These are phyloP conservation scores for Coemansia reversa DNA, from an alignment of 192 early-diverging fungal species.

Conservation along the genomic window DNA sequence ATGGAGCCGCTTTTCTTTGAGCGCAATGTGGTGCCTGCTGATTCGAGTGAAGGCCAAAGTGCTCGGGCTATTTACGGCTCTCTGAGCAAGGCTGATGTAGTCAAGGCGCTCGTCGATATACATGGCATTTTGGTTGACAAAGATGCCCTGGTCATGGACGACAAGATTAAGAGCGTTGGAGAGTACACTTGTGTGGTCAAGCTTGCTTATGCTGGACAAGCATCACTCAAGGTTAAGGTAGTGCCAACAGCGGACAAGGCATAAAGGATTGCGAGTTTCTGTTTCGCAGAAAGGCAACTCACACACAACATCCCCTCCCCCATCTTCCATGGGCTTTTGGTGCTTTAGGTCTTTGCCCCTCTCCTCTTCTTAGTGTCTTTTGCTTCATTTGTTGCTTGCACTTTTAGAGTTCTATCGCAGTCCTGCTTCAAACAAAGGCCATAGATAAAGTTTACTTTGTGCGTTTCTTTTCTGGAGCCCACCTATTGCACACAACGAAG, in stretches of 20 bases:
- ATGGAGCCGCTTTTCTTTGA: conserved; percentile 43
- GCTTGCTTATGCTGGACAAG: conserved; percentile 48
- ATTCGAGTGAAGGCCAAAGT: conserved; percentile 3
- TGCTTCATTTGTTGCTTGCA: not conserved
- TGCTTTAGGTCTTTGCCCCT: too few species aligned
- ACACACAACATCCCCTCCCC: too few species aligned
- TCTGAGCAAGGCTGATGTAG: conserved; percentile 40
- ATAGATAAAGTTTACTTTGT: not conserved
- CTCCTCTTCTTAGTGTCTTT: not conserved
- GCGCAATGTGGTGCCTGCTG: conserved; percentile 27
- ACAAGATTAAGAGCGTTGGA: conserved; percentile 52
- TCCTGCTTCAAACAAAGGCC: not conserved
- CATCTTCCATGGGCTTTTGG: too few species aligned
- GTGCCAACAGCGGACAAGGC: conserved; percentile 9
- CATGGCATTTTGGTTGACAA: conserved; percentile 42
- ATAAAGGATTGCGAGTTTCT: not conserved
- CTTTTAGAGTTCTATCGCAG: not conserved
- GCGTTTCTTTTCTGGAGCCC: not conserved
- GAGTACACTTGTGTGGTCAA: conserved; percentile 46
- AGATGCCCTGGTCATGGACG: conserved; percentile 43
- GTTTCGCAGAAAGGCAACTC: not conserved
- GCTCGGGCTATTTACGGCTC: conserved; percentile 44
- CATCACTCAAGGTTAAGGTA: conserved; percentile 32
- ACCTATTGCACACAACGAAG: not conserved
- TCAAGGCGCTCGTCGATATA: conserved; percentile 29